Percentiles rank a stretch among this genome's conserved stretches.
Evolutionary conservation across 306 rosid genomes (phyloP).

Genomic region (Dalbergia cultrata): DNA sequence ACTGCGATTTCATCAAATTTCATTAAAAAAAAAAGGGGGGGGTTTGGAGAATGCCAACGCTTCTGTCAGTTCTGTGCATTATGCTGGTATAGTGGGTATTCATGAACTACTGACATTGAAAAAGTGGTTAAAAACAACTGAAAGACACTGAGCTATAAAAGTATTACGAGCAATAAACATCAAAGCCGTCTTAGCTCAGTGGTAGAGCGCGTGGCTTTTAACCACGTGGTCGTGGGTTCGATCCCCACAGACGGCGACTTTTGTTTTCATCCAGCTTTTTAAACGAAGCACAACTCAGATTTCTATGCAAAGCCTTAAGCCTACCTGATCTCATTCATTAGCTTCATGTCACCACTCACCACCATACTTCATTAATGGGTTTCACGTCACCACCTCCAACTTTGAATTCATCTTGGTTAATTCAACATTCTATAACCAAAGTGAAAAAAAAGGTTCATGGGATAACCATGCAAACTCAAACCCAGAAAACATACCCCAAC

Average conservation of each 20-base stretch:
- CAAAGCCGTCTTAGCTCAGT: slow-evolving; percentile 70
- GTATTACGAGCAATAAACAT: too few relatives aligned
- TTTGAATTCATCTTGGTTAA: neutral
- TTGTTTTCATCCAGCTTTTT: too few relatives aligned
- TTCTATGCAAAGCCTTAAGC: too few relatives aligned
- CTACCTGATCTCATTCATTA: slow-evolving; percentile 13
- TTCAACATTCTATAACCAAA: neutral
- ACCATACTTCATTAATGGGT: slow-evolving; percentile 51
- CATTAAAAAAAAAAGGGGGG: too few relatives aligned
- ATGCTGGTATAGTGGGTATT: too few relatives aligned
- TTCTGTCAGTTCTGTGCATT: too few relatives aligned
- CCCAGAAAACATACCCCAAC: slow-evolving; percentile 29
- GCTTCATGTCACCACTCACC: slow-evolving; percentile 22
- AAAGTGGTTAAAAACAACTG: too few relatives aligned
- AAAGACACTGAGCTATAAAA: too few relatives aligned
- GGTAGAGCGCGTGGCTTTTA: slow-evolving; percentile 84
- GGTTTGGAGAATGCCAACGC: too few relatives aligned
- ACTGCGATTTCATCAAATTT: too few relatives aligned
- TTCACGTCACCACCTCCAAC: slow-evolving; percentile 62
- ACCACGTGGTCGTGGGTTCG: slow-evolving; percentile 77
- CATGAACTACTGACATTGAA: too few relatives aligned
- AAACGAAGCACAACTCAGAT: neutral
- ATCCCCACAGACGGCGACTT: slow-evolving; percentile 78
- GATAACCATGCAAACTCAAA: slow-evolving; percentile 52
- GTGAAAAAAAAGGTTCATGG: slow-evolving; percentile 50